Base-by-base conservation (phyloP, 176 grass and related monocot genomes). In the Elymus sibiricus region DNA sequence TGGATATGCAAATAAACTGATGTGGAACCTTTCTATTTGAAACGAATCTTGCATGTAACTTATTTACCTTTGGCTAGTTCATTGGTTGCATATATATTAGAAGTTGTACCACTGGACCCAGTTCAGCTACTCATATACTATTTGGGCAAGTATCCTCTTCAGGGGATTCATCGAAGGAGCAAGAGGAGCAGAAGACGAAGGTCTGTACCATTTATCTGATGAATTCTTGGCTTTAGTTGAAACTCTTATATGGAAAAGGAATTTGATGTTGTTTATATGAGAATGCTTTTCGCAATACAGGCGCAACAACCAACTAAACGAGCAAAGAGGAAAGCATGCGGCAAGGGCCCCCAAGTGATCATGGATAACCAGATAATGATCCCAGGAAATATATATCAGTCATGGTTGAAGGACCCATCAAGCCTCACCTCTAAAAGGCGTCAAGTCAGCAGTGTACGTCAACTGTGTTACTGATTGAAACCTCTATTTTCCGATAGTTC, bases 401-500 rank as follows among this genome's bases (percentile, higher is more conserved):
- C 84, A 64, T 98, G 97, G 97, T 85, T 98, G 73, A 91, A 84
- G 84, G 84, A 95, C 34, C 13, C 97, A 39, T 95, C 94, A 80
- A 85, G 83, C 70, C 71, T 95, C 13, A 35, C 81, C 58, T 49
- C 79, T 26, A 95, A 95, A 90, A 94, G 97, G 90, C 83, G 85
- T 84, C 94, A 85, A 94, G 59, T 93, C 56, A 87, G 74, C 53
- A 89, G 76, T 66, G 97, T 98, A 90, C 72, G 83, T 76, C n/a
- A 76, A 92, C 95, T 34, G 86, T 72, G 74, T 76, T 44, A 70
- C 87, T 59, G 56, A 46, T 84, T 46, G 21, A 44, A 70, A 56
- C 34, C 29, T 60, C 15, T 34, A 24, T 55, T 73, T 65, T 53
- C 19, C n/a, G 15, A 42, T 11, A 78, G 10, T 44, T 51, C 39